Base-by-base conservation (phyloP, 495 filamentous ascomycete genomes). In the Rusavskia elegans region DNA sequence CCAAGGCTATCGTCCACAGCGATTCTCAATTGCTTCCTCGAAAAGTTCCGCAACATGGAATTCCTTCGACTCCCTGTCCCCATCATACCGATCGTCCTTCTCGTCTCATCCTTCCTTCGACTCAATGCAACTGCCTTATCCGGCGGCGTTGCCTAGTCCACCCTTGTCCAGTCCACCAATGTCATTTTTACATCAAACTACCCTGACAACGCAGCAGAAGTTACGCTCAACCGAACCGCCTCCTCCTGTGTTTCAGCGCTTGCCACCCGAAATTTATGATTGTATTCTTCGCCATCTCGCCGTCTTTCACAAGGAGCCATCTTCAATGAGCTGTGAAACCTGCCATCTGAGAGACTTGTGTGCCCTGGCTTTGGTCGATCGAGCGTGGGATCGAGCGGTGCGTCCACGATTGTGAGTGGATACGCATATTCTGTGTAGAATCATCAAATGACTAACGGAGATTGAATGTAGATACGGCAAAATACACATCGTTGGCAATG, bases 301-400 rank as follows among this genome's bases (percentile, higher is more conserved):
- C 41, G 53, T 57, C 7, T 49, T 78, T 39, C 77, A 83, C 54
- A 69, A 64, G 21, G 52, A 45, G 19, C 61, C 63, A 17, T 60
- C 62, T 29, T 68, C 68, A 54, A 61, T 59, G 30, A 69, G 71
- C 39, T 92, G 87, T 59, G 72, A 79, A 51, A 85, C 83, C 55
- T 89, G 87, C 66, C 87, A 81, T 65, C 81, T 86, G 69, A 78
- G 83, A 48, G 85, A 92, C 60, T 62, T 89, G 25, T 79, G 78
- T 57, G 72, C 76, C 48, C 71, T 88, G 30, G 77, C 80, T 37
- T 58, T 87, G 51, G 83, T 78, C 30, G 80, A 75, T 52, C 76
- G 78, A 48, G 76, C 79, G 37, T 83, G 84, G 73, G 70, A 84
- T 61, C 78, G 77, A 60, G 79, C 77, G 17, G 83, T 82, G 19